Evolutionary conservation across 805 yeast species (phyloP).

Genomic region (Metschnikowia picachoensis): DNA sequence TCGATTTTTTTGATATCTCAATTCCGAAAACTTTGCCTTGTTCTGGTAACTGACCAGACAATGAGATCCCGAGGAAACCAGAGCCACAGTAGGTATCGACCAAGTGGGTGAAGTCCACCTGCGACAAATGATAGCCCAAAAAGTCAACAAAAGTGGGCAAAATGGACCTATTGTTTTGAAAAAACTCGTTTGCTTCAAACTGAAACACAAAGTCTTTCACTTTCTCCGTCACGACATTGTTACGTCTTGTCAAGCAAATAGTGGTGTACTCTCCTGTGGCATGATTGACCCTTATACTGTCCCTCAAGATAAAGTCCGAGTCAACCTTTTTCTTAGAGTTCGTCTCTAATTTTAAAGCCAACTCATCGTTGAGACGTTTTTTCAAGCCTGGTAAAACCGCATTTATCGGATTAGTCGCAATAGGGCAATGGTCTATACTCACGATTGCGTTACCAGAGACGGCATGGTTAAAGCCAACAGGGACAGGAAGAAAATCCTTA

Average conservation of each 20-base stretch:
- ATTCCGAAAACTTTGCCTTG: slow-evolving; percentile 40
- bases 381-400: slow-evolving; percentile 18
- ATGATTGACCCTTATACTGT: slow-evolving; percentile 27
- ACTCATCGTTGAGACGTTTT: slow-evolving; percentile 6
- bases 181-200: slow-evolving; percentile 37
- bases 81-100: slow-evolving; percentile 46
- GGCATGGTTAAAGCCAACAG: slow-evolving; percentile 32
- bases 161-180: slow-evolving; percentile 43
- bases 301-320: slow-evolving; percentile 29
- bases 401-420: slow-evolving; percentile 33
- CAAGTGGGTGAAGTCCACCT: slow-evolving; percentile 22
- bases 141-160: slow-evolving; percentile 34
- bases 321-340: slow-evolving; percentile 3
- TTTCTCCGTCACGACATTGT: slow-evolving; percentile 31
- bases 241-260: slow-evolving; percentile 25
- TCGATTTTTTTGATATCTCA: slow-evolving; percentile 32
- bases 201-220: slow-evolving; percentile 35
- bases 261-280: slow-evolving; percentile 27
- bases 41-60: slow-evolving; percentile 25
- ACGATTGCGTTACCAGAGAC: slow-evolving; percentile 22
- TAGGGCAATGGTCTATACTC: slow-evolving; percentile 36
- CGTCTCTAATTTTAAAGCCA: slow-evolving; percentile 7
- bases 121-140: slow-evolving; percentile 18
- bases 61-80: slow-evolving; percentile 41
- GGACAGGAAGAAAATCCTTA: slow-evolving; percentile 9